These are phyloP conservation scores for Iris macrosiphon DNA, from an alignment of 106 monocot genomes.

Conservation along the genomic window DNA sequence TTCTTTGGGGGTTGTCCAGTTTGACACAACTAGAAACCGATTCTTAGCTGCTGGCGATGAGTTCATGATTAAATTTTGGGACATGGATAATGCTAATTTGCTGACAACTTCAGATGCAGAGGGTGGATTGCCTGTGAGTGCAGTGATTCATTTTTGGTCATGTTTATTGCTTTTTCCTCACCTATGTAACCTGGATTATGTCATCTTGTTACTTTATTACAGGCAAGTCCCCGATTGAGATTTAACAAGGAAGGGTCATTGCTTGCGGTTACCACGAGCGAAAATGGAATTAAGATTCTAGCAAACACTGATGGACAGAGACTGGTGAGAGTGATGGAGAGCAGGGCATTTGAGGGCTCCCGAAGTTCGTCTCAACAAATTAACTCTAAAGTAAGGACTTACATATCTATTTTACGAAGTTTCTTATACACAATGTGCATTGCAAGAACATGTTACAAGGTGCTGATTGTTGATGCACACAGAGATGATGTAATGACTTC, in stretches of 20 bases:
- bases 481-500: too few species aligned
- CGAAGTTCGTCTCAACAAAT: slow-evolving; percentile 55
- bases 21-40: slow-evolving; percentile 26
- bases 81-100: slow-evolving; percentile 24
- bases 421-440: too few species aligned
- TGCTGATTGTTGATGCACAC: too few species aligned
- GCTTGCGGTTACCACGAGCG: slow-evolving; percentile 82
- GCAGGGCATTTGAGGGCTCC: slow-evolving; percentile 70
- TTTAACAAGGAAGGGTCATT: slow-evolving; percentile 92
- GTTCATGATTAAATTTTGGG: slow-evolving; percentile 29
- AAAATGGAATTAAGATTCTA: slow-evolving; percentile 85
- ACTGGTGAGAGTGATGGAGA: slow-evolving; percentile 69
- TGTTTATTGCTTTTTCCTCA: too few species aligned
- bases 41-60: slow-evolving; percentile 33
- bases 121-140: slow-evolving; percentile 26
- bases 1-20: slow-evolving; percentile 18
- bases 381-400: slow-evolving; percentile 54
- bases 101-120: slow-evolving; percentile 12
- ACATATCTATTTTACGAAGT: too few species aligned
- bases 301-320: slow-evolving; percentile 86
- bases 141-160: too few species aligned
- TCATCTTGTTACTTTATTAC: slow-evolving; percentile 9
- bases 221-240: slow-evolving; percentile 86
- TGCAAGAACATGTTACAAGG: too few species aligned
- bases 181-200: too few species aligned